phyloP scores from a whole-genome alignment of 768 basidiomycete genomes.

The Tylopilus sp. region DNA sequence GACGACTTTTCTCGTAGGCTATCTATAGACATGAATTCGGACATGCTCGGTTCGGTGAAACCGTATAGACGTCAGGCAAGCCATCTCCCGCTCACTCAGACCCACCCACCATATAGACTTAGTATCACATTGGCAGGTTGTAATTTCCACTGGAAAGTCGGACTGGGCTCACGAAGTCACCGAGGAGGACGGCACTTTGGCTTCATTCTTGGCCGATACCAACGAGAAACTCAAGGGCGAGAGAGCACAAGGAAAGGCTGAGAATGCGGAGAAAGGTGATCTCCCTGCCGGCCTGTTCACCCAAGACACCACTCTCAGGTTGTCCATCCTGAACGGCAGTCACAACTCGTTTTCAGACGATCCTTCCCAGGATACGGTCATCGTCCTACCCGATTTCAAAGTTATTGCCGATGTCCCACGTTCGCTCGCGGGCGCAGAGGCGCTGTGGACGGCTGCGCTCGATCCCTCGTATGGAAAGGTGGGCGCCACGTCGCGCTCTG shows the following conservation, averaged over 20 bases:
- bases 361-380: constrained; percentile 65
- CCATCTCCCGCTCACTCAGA: background rate
- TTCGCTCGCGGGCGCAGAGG: constrained; percentile 60
- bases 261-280: constrained; percentile 1
- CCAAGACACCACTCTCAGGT: constrained; percentile 48
- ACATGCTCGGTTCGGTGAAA: constrained; percentile 83
- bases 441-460: constrained; percentile 62
- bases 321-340: constrained; percentile 83
- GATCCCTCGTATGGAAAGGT: constrained; percentile 53
- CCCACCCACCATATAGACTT: background rate
- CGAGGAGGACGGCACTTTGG: constrained; percentile 65
- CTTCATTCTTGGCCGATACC: constrained; percentile 45
- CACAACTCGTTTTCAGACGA: constrained; percentile 65
- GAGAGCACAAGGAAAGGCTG: background rate
- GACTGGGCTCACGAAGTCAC: constrained; percentile 88
- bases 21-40: constrained; percentile 71
- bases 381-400: constrained; percentile 92
- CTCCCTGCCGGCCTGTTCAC: constrained; percentile 53
- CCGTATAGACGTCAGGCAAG: constrained; percentile 79
- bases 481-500: constrained; percentile 42
- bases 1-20: constrained; percentile 72
- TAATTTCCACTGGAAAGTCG: constrained; percentile 86
- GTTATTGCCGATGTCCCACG: constrained; percentile 71
- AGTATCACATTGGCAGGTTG: constrained; percentile 61
- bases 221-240: constrained; percentile 16